These are phyloP conservation scores for Erodium maritimum DNA, from an alignment of 345 rosid species.

Conservation along the genomic window DNA sequence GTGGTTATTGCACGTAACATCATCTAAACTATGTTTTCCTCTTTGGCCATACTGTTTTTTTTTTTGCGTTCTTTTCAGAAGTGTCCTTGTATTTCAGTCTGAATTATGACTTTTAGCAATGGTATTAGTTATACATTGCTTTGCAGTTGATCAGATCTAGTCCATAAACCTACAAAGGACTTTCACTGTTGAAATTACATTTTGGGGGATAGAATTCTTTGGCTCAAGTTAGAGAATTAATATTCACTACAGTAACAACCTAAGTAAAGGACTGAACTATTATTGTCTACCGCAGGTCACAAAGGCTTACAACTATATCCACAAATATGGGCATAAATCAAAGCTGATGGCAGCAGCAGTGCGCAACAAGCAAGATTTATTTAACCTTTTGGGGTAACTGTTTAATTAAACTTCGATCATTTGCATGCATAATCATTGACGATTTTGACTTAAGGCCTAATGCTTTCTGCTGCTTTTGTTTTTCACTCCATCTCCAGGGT, in stretches of 20 bases:
- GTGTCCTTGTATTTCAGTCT: not conserved
- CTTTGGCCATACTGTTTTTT: too few species aligned
- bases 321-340: constrained; percentile 83
- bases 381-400: constrained; percentile 78
- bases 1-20: too few species aligned
- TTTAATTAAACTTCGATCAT: not conserved
- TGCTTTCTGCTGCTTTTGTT: constrained; percentile 4
- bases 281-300: constrained; percentile 26
- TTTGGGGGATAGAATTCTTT: not conserved
- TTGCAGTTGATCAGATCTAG: not conserved
- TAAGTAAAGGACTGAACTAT: not conserved
- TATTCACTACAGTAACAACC: not conserved
- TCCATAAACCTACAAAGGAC: not conserved
- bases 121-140: not conserved
- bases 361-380: constrained; percentile 88
- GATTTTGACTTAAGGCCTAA: constrained; percentile 3
- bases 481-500: constrained; percentile 40
- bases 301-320: constrained; percentile 80
- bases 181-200: not conserved
- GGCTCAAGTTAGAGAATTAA: not conserved
- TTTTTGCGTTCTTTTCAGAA: too few species aligned
- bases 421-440: constrained; percentile 1
- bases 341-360: constrained; percentile 98
- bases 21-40: too few species aligned
- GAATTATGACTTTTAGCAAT: not conserved